Conservation (phyloP, 768 basidiomycete species). For the Polyporus arcularius region DNA sequence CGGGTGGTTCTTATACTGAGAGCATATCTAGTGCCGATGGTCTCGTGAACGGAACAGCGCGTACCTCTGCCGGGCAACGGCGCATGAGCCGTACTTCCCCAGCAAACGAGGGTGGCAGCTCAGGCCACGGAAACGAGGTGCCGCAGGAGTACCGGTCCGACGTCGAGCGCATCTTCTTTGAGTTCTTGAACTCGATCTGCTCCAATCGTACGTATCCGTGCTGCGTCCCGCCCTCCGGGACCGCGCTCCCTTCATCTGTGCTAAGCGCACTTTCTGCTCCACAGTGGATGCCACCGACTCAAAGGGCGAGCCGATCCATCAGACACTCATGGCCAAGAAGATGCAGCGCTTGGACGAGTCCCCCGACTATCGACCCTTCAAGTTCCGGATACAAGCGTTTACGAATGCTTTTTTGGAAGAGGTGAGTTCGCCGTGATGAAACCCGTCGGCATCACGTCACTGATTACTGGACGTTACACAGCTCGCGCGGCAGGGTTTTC, state of each 20-base stretch:
- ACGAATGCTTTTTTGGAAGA: slow-evolving; percentile 94
- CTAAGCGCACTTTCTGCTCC: slow-evolving; percentile 23
- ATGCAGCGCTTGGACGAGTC: slow-evolving; percentile 98
- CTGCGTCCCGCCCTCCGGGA: slow-evolving; percentile 2
- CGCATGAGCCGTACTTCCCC: slow-evolving; percentile 28
- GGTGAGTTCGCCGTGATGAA: slow-evolving; percentile 41
- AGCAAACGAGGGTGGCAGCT: slow-evolving; percentile 26
- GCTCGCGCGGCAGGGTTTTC: slow-evolving; percentile 84
- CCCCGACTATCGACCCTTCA: slow-evolving; percentile 96
- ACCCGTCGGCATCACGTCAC: slow-evolving; percentile 7
- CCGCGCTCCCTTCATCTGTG: slow-evolving; percentile 4
- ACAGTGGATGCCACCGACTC: slow-evolving; percentile 89
- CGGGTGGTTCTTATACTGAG: slow-evolving; percentile 9
- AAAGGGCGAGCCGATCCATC: slow-evolving; percentile 97
- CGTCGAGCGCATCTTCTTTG: slow-evolving; percentile 89
- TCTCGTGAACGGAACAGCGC: slow-evolving; percentile 27
- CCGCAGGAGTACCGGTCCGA: slow-evolving; percentile 79
- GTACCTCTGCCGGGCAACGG: slow-evolving; percentile 30
- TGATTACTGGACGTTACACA: slow-evolving; percentile 31
- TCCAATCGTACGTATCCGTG: slow-evolving; percentile 75
- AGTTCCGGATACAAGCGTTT: slow-evolving; percentile 98
- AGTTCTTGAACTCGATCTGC: slow-evolving; percentile 85
- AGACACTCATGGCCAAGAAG: slow-evolving; percentile 98
- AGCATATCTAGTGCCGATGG: slow-evolving; percentile 25
- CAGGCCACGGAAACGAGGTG: slow-evolving; percentile 58